Evolutionary conservation across 2,329 filamentous ascomycete species (phyloP), one percentile per base, ranked within the genome.

Genomic region (Saccharata proteae): DNA sequence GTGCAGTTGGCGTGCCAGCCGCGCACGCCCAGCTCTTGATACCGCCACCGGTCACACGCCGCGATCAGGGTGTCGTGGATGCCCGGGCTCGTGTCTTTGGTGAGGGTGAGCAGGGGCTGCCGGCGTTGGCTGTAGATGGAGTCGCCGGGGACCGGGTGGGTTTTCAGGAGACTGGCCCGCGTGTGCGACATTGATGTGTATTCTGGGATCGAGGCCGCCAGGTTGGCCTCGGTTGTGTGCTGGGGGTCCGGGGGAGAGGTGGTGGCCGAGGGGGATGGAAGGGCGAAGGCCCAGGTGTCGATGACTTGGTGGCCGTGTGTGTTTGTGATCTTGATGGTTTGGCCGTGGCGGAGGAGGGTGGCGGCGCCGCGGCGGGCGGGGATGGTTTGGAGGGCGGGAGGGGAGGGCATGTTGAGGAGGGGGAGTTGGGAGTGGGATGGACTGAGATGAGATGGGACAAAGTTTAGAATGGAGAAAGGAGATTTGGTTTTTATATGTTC

Each of bases 291-390:
- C 63, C 63, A 67, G 14, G 59, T 62, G 35, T 63, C 62, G 15
- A 65, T 52, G 8, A 63, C 58, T 45, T 67, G 63, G 26, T 57
- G 58, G n/a, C 62, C 63, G 36, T 62, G 63, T 1, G 59, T 63
- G 35, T 65, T 65, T 35, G 65, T 55, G 25, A 67, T 61, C 43
- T 65, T 65, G 47, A 67, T 63, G 3, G 54, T 57, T 33, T 61
- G 52, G 13, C 61, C 62, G 13, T 57, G 51, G 4, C 62, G 62
- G 34, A 67, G 62, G 35, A 64, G 65, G 1, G 63, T 66, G 7
- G 63, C 63, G 6, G 61, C 59, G 39, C 62, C 62, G 49, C 65
- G 61, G 31, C 61, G 53, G 13, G 63, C 63, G 27, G 17, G 28
- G 11, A 35, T 26, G 33, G 33, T 16, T 31, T 29, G 26, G 31